Evolutionary conservation across 1,284 basidiomycete genomes (phyloP).

Genomic region (Violaceomyces palustris): DNA sequence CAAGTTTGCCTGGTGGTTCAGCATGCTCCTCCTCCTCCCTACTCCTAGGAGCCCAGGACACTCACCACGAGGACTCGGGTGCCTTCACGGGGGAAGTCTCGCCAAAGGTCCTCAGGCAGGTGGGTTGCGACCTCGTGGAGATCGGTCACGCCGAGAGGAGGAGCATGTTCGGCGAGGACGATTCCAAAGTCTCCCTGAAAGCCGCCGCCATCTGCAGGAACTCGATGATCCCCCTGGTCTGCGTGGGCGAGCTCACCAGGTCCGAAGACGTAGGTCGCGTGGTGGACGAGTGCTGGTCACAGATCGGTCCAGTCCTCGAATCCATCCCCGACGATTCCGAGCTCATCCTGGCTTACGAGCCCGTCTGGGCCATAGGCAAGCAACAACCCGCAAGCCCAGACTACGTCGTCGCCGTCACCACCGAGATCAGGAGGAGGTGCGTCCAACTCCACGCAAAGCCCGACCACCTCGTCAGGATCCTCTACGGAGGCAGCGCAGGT

Average conservation of each 20-base stretch:
- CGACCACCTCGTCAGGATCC: constrained; percentile 26
- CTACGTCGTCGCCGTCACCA: constrained; percentile 44
- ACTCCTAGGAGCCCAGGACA: constrained; percentile 41
- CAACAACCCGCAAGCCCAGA: constrained; percentile 35
- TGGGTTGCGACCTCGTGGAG: constrained; percentile 39
- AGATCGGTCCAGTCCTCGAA: constrained; percentile 31
- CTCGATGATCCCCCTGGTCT: constrained; percentile 40
- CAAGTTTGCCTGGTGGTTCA: not conserved
- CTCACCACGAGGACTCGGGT: constrained; percentile 31
- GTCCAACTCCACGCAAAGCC: constrained; percentile 9
- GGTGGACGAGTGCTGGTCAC: constrained; percentile 43
- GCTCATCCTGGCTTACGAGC: constrained; percentile 45
- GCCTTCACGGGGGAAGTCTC: constrained; percentile 48
- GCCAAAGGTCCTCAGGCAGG: constrained; percentile 34
- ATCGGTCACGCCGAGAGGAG: constrained; percentile 47
- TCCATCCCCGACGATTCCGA: constrained; percentile 6
- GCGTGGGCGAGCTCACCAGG: constrained; percentile 35
- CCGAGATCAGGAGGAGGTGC: constrained; percentile 23
- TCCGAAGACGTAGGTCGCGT: constrained; percentile 10
- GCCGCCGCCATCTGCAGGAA: constrained; percentile 27
- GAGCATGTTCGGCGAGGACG: constrained; percentile 40
- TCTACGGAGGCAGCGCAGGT: constrained; percentile 45
- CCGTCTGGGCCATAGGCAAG: constrained; percentile 48
- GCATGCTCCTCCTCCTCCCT: constrained; percentile 7
- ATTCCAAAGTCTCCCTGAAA: constrained; percentile 37